phyloP scores from a whole-genome alignment of 176 grass and related monocot species.

The Carex kokanica region DNA sequence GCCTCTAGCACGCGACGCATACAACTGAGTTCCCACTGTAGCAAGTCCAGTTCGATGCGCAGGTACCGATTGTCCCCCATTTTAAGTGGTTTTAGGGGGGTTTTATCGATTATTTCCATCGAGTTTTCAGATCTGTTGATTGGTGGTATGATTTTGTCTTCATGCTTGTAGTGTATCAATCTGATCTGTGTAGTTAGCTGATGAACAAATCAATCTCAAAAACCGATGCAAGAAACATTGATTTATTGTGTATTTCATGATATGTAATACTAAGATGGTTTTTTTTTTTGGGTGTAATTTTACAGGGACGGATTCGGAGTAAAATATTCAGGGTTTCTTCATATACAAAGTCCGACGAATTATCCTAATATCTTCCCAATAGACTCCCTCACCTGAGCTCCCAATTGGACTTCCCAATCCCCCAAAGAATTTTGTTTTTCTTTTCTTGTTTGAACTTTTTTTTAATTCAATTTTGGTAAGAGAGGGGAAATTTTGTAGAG shows the following conservation, averaged over 20 bases:
- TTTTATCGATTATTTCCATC: not conserved
- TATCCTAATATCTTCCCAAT: slow-evolving; percentile 37
- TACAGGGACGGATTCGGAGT: slow-evolving; percentile 88
- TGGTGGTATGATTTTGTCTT: not conserved
- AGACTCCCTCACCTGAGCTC: slow-evolving; percentile 40
- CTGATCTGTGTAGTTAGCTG: not conserved
- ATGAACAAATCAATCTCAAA: not conserved
- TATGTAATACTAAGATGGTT: slow-evolving; percentile 30
- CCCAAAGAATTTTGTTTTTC: slow-evolving; percentile 11
- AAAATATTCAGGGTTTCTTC: slow-evolving; percentile 88
- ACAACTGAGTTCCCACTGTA: slow-evolving; percentile 46
- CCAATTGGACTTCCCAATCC: slow-evolving; percentile 12
- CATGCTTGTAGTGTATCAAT: not conserved
- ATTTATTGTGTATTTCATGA: slow-evolving; percentile 26
- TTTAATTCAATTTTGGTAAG: slow-evolving; percentile 47
- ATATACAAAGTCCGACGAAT: slow-evolving; percentile 58
- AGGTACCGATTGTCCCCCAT: slow-evolving; percentile 29
- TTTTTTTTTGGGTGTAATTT: not conserved
- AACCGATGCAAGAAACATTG: not conserved
- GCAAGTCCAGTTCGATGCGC: slow-evolving; percentile 78
- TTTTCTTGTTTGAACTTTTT: slow-evolving; percentile 38
- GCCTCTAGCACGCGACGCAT: slow-evolving; percentile 56
- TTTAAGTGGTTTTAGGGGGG: not conserved
- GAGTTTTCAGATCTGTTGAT: not conserved
- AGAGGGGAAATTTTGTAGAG: slow-evolving; percentile 35